phyloP scores from a whole-genome alignment of 331 rosid species.

The Telfairia occidentalis region DNA sequence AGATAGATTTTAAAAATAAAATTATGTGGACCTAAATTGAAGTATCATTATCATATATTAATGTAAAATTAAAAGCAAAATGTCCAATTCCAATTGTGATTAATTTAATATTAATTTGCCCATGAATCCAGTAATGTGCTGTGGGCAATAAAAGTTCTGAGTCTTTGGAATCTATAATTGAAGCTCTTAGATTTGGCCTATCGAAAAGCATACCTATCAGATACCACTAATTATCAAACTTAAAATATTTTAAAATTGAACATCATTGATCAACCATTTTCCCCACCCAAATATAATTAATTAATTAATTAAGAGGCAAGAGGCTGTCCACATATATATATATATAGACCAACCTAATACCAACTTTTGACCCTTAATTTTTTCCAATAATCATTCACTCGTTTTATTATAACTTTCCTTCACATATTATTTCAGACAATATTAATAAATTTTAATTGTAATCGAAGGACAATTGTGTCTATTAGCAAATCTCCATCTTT shows the following conservation, averaged over 20 bases:
- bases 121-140: not conserved
- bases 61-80: not conserved
- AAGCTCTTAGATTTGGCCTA: not conserved
- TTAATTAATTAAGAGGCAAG: not conserved
- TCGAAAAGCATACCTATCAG: not conserved
- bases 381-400: not conserved
- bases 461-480: not conserved
- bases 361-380: constrained; percentile 4
- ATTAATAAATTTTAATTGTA: not conserved
- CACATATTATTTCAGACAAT: not conserved
- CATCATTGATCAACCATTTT: not conserved
- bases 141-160: not conserved
- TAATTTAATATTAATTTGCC: not conserved
- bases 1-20: no score
- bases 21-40: no score
- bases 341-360: not conserved
- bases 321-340: not conserved
- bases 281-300: not conserved
- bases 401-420: not conserved
- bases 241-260: not conserved
- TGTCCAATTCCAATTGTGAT: not conserved
- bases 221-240: not conserved
- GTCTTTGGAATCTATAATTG: not conserved
- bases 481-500: no score
- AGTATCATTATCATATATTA: no score